Conservation (phyloP, 2,329 filamentous ascomycete species). For the Aphanocladium album region DNA sequence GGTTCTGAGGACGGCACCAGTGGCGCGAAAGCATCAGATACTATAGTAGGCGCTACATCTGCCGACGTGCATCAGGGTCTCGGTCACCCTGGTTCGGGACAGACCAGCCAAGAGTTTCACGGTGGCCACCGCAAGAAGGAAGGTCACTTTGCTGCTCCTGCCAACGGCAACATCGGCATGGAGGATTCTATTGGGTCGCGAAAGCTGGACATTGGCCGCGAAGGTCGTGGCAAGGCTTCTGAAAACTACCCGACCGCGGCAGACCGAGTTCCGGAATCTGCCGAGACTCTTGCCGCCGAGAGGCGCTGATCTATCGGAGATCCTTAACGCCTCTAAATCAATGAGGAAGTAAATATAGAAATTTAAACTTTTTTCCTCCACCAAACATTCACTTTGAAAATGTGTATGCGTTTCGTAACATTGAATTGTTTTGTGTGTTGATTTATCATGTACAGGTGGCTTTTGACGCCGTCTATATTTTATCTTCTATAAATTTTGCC, state of each 20-base stretch:
- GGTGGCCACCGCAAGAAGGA: slow-evolving; percentile 35
- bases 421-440: neutral
- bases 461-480: neutral
- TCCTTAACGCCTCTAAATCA: no score
- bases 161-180: neutral
- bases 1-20: slow-evolving; percentile 18
- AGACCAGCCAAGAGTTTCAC: slow-evolving; percentile 36
- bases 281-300: neutral
- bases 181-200: neutral
- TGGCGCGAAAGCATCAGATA: slow-evolving; percentile 30
- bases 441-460: slow-evolving; percentile 2
- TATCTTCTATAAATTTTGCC: neutral
- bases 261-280: neutral
- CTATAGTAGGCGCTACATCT: slow-evolving; percentile 40
- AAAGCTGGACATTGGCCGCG: neutral
- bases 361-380: no score
- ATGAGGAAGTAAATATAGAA: no score
- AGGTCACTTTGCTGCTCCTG: neutral
- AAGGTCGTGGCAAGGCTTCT: neutral
- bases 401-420: no score
- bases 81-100: slow-evolving; percentile 40
- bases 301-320: neutral
- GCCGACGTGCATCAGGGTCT: slow-evolving; percentile 37
- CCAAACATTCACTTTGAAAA: no score
- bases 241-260: neutral